Evolutionary conservation across 2,329 filamentous ascomycete genomes (phyloP).

Genomic region (Penicillium sp.): DNA sequence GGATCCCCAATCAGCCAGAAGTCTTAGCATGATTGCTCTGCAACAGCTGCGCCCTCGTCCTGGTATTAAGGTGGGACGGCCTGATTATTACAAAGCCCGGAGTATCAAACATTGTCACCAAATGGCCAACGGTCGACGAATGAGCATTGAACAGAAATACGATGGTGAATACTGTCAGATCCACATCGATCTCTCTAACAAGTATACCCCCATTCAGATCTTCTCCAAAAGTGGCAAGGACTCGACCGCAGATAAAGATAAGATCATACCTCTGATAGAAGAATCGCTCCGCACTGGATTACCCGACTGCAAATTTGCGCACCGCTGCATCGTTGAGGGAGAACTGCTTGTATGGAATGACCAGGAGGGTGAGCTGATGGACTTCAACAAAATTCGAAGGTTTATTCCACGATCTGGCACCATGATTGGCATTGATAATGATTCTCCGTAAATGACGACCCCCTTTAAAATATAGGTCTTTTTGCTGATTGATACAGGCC

Average conservation of each 20-base stretch:
- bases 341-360: conserved; percentile 79
- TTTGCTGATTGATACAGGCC: conserved; percentile 34
- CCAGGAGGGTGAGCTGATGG: conserved; percentile 61
- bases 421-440: conserved; percentile 64
- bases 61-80: conserved; percentile 64
- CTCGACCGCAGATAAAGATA: conserved; percentile 68
- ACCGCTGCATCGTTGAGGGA: conserved; percentile 74
- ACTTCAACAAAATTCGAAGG: conserved; percentile 79
- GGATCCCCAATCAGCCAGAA: conserved; percentile 30
- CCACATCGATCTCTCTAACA: conserved; percentile 67
- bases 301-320: conserved; percentile 57
- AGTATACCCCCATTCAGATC: conserved; percentile 63
- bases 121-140: conserved; percentile 57
- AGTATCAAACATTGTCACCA: conserved; percentile 73
- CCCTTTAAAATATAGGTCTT: background rate
- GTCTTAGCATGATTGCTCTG: conserved; percentile 36
- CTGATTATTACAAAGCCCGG: conserved; percentile 63
- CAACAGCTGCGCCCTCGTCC: conserved; percentile 53
- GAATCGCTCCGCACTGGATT: conserved; percentile 63
- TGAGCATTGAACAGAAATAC: conserved; percentile 78
- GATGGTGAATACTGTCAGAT: conserved; percentile 91
- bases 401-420: conserved; percentile 71
- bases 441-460: conserved; percentile 59
- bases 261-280: conserved; percentile 62
- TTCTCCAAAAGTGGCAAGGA: conserved; percentile 94